Evolutionary conservation across 2,329 filamentous ascomycete species (phyloP).

Genomic region (Cercospora berteroae): DNA sequence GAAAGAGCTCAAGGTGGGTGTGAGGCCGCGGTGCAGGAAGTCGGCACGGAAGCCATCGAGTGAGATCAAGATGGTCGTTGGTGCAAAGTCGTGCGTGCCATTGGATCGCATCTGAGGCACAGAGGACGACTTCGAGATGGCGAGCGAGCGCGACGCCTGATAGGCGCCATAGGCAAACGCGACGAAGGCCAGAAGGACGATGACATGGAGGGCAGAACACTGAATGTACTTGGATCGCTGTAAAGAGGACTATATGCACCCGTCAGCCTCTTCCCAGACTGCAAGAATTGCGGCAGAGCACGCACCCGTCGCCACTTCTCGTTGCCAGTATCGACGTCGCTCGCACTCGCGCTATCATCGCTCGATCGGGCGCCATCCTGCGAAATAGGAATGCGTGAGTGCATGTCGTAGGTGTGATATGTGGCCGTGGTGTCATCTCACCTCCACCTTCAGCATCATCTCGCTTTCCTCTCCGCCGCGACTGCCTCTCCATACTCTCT

Average conservation of each 20-base stretch:
- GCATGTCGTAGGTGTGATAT: not conserved
- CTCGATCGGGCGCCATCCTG: slow-evolving; percentile 57
- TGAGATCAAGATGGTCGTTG: slow-evolving; percentile 90
- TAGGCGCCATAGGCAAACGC: slow-evolving; percentile 57
- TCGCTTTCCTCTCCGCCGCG: slow-evolving; percentile 64
- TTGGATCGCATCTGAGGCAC: slow-evolving; percentile 56
- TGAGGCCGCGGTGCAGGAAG: slow-evolving; percentile 79
- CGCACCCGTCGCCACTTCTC: slow-evolving; percentile 34
- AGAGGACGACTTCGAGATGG: slow-evolving; percentile 12
- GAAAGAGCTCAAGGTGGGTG: slow-evolving; percentile 76
- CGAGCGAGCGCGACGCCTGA: slow-evolving; percentile 47
- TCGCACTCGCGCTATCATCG: slow-evolving; percentile 37
- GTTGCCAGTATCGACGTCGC: slow-evolving; percentile 51
- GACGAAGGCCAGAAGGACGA: slow-evolving; percentile 54
- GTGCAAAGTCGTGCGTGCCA: slow-evolving; percentile 82
- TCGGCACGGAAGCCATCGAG: slow-evolving; percentile 95
- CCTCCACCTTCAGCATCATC: slow-evolving; percentile 86
- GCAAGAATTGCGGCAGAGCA: not conserved
- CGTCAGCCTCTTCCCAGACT: slow-evolving; percentile 2
- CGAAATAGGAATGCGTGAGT: not conserved
- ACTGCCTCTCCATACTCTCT: slow-evolving; percentile 47
- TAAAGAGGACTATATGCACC: slow-evolving; percentile 31
- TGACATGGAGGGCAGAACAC: slow-evolving; percentile 43
- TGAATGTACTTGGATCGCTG: slow-evolving; percentile 39
- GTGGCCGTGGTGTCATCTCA: not conserved